Evolutionary conservation across 2,329 filamentous ascomycete genomes (phyloP), one percentile per base, ranked within the genome.

Genomic region (Colletotrichum noveboracense): DNA sequence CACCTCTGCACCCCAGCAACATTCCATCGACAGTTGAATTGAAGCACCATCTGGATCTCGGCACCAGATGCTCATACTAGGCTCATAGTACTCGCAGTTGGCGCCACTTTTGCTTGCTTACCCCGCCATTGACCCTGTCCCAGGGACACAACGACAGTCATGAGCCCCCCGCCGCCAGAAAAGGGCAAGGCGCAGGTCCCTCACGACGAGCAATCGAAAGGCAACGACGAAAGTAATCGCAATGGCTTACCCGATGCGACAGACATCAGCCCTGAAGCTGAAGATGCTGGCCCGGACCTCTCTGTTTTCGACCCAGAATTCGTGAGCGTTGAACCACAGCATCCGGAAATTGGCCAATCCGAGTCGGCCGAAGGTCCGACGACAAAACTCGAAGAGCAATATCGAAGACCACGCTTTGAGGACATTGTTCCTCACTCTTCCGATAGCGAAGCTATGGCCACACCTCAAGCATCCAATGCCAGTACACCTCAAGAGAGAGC

Each of bases 101-200:
- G n/a, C 34, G 21, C 61, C 12, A 38, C 14, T 43, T 64, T 26
- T 12, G 21, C 9, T 18, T 68, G 16, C 34, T 60, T 67, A 21
- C 28, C 66, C 52, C 66, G 52, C 52, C 21, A 24, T 60, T 43
- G 34, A 26, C 32, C 32, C 8, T 4, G 58, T 61, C 21, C 28
- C 21, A n/a, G n/a, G 28, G 32, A 36, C 24, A 13, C 18, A 7
- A 21, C 18, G 14, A 30, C 16, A 4, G 18, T 14, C n/a, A 75
- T 75, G 72, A 64, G 61, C 36, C 69, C 72, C 18, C 55, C 61
- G 13, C n/a, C 72, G 6, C 38, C 55, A 21, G 32, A 52, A 28
- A 64, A 48, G 24, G 69, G 32, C 24, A 71, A 71, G 30, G 10
- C 32, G 5, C 62, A 69, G n/a, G 30, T 30, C 24, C 3, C 38